phyloP scores from a whole-genome alignment of 495 filamentous ascomycete genomes.

The Penicillium antarcticum region DNA sequence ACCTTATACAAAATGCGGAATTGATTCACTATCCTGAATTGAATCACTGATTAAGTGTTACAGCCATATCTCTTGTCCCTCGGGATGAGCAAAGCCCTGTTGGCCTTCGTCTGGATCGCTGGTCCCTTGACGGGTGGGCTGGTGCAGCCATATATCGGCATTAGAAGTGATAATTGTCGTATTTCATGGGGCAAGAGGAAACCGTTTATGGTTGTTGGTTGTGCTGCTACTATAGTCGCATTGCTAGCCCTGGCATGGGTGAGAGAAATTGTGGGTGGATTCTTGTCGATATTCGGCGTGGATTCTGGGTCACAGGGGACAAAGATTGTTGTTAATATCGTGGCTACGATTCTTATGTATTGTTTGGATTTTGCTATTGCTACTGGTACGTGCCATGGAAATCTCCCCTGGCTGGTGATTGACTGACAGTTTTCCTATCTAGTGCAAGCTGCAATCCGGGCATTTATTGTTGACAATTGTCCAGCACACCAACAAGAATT shows the following conservation, averaged over 20 bases:
- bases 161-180: conserved; percentile 84
- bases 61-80: conserved; percentile 69
- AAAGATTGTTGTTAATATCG: conserved; percentile 58
- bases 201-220: conserved; percentile 82
- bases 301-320: conserved; percentile 57
- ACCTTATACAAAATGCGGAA: neutral
- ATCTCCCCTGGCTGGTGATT: neutral
- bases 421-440: conserved; percentile 3
- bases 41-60: neutral
- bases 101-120: conserved; percentile 92
- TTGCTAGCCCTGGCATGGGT: conserved; percentile 81
- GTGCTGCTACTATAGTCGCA: conserved; percentile 66
- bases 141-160: conserved; percentile 92
- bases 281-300: conserved; percentile 70
- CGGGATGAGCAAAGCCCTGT: conserved; percentile 87
- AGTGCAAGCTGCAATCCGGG: conserved; percentile 86
- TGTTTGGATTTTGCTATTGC: conserved; percentile 89
- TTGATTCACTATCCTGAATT: neutral
- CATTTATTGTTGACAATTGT: conserved; percentile 87
- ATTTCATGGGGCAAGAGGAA: conserved; percentile 78
- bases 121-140: conserved; percentile 81
- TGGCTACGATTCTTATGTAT: conserved; percentile 81
- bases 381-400: conserved; percentile 56
- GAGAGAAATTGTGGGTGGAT: conserved; percentile 67
- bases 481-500: conserved; percentile 86